Conservation (phyloP, 2,329 filamentous ascomycete genomes). For the Sporothrix inflata region DNA sequence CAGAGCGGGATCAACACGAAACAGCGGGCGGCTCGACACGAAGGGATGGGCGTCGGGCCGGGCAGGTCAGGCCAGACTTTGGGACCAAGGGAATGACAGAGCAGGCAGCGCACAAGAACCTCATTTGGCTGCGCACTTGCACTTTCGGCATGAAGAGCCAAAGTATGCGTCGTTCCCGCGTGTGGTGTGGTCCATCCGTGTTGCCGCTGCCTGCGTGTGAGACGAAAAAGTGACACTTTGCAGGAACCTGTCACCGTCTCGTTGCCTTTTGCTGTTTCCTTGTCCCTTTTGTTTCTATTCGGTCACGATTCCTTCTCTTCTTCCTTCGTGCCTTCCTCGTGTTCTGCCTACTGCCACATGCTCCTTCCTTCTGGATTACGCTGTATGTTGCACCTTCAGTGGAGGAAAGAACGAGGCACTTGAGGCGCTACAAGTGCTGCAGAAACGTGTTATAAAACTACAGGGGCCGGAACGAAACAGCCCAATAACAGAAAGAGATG, state of each 20-base stretch:
- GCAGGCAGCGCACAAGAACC: not conserved
- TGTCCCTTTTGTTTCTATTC: not conserved
- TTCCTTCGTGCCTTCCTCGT: not conserved
- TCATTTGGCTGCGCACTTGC: not conserved
- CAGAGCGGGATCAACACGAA: constrained; percentile 23
- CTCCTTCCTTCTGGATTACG: not conserved
- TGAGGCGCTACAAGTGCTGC: not conserved
- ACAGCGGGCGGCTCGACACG: constrained; percentile 30
- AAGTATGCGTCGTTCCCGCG: not conserved
- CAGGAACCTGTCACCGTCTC: not conserved
- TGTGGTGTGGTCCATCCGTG: not conserved
- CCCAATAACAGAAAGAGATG: not conserved
- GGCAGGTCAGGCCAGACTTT: not conserved
- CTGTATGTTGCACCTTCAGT: not conserved
- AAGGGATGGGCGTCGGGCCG: constrained; percentile 28
- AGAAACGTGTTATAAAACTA: not conserved
- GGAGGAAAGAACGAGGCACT: not conserved
- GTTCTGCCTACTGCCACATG: not conserved
- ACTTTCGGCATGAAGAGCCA: not conserved
- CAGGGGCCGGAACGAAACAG: not conserved
- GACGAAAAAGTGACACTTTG: not conserved
- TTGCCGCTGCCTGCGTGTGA: not conserved
- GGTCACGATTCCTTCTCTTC: not conserved
- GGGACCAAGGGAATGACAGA: not conserved
- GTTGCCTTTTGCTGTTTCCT: not conserved